Base-by-base conservation (phyloP, 192 early-diverging fungal species). In the Helicostylum pulchrum region DNA sequence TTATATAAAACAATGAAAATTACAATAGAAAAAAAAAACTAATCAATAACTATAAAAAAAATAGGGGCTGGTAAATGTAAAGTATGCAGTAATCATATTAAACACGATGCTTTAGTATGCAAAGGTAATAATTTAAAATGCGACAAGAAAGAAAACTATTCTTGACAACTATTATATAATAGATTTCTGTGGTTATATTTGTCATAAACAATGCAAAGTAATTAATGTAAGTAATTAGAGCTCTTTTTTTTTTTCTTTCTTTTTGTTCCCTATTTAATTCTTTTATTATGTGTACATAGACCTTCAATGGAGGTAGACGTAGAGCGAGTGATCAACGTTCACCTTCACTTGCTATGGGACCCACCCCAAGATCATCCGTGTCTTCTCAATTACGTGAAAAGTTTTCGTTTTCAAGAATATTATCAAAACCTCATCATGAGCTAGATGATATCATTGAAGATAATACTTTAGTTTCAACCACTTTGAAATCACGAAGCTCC, bases 61-160 rank as follows among this genome's bases (percentile, higher is more conserved):
- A 45, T 62, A 69, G 62, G 46, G 26, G 74, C 80, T 1, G 75
- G 82, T n/a, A 71, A 65, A 44, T 85, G 83, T 48, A 76, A 74
- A 43, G 51, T 65, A 14, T 85, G 83, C 64, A 72, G 74, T 34
- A 56, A 68, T 21, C 63, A 61, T 51, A 75, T 85, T 17, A 82
- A 80, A 65, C 76, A 75, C 34, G 60, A 85, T 42, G 83, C 79
- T 12, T 60, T 82, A 1, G 75, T 85, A 53, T 85, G 83, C 65
- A 75, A 85, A 85, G 82, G 79, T 81, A 62, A 60, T 10, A 20
- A 19, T 48, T 48, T 14, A 20, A 11, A 39, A 26, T 9, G 21
- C 10, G 42, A 39, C 7, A 31, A 57, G 14, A 39, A 20, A 39
- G 21, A 36, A 39, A 31, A 0, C 26, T 26, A 26, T 26, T 42